A percentile compares a stretch with the other conserved stretches of the same genome.
These are phyloP conservation scores for Castanea crenata DNA, from an alignment of 306 rosid genomes.

Conservation along the genomic window DNA sequence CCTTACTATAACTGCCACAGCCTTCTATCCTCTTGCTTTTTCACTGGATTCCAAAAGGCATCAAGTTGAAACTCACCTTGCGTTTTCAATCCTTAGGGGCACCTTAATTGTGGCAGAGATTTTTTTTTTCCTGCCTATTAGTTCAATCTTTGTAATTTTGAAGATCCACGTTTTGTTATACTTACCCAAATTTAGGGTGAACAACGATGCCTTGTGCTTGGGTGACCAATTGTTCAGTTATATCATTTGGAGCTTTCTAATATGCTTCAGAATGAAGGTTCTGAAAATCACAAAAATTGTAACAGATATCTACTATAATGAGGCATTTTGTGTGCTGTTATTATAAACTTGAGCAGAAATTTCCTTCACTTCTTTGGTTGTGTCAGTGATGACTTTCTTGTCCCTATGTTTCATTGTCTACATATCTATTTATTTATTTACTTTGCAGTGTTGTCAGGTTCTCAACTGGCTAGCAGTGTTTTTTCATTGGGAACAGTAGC, in stretches of 20 bases:
- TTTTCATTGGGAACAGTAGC: slow-evolving; percentile 83
- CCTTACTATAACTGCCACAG: no score
- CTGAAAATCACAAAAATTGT: background rate
- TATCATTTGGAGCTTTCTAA: background rate
- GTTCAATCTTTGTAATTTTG: no score
- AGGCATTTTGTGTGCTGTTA: background rate
- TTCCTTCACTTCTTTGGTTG: background rate
- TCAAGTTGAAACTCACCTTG: no score
- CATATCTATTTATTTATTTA: background rate
- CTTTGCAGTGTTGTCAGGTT: slow-evolving; percentile 58
- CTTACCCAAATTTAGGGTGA: no score
- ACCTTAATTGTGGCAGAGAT: no score
- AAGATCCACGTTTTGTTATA: no score
- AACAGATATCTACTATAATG: background rate
- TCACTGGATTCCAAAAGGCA: no score
- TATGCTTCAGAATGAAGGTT: background rate
- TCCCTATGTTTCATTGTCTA: slow-evolving; percentile 13
- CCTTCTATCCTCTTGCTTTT: no score
- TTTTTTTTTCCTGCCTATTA: no score
- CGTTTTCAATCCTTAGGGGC: no score
- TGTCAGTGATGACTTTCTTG: background rate
- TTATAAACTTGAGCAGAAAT: background rate
- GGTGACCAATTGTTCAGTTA: background rate
- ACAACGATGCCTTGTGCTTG: background rate
- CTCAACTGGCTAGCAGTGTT: slow-evolving; percentile 72